Base-by-base conservation (phyloP, 2,329 filamentous ascomycete genomes). In the Pseudocercospora cruenta region DNA sequence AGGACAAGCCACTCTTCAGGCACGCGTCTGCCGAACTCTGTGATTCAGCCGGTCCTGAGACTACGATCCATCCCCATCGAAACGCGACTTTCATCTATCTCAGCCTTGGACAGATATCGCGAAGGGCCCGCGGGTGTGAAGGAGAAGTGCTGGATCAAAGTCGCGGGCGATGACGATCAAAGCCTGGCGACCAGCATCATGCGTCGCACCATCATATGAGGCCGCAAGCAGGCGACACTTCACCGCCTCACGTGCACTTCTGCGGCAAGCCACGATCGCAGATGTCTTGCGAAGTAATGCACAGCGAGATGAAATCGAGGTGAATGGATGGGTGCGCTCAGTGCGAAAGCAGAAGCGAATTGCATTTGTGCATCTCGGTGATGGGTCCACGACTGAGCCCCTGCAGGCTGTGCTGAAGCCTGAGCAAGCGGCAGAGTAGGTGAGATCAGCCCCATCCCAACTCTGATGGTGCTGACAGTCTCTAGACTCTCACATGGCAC, bases 291-390 rank as follows among this genome's bases (percentile, higher is more conserved):
- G 67, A 12, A 75, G 64, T 21, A 66, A 68, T 26, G 70, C 61
- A 45, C 62, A 69, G 28, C 66, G 64, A 63, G 80, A 73, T 6
- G 60, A 72, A 31, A 70, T 78, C 45, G 64, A 72, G 22, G 82
- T 97, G 72, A 86, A 91, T 76, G 94, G 94, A 67, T 94, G 91
- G 81, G 85, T 97, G 63, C 88, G 92, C 69, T 94, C 92, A 3
- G 89, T 97, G 67, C 87, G 94, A 68, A 91, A 92, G 78, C 93
- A 96, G 83, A 96, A 97, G 78, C 86, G 86, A 22, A 84, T 91
- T 66, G 89, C 91, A 4, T 98, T 99, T 80, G 90, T 94, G 60
- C 87, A 93, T 66, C 84, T 98, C 60, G 90, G 90, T 10, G 95
- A 99, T 82, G 95, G 95, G 53, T 96, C 93, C 12, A 93, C 91